phyloP scores from a whole-genome alignment of 768 basidiomycete species.

The Rhodotorula babjevae region DNA sequence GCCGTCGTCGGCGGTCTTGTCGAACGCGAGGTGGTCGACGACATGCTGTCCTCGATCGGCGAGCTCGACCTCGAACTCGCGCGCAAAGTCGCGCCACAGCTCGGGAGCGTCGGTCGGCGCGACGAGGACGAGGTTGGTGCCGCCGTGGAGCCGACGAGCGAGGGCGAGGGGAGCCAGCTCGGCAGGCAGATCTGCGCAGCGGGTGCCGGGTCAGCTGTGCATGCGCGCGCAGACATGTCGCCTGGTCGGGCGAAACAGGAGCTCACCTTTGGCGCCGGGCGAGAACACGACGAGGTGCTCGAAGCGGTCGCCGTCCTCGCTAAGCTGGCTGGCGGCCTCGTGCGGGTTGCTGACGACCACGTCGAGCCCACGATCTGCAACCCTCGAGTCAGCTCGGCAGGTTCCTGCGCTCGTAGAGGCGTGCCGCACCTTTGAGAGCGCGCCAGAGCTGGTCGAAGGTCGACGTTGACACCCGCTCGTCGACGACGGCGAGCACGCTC shows the following conservation, averaged over 20 bases:
- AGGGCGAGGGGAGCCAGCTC: conserved; percentile 80
- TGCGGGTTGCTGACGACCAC: conserved; percentile 74
- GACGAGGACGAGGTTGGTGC: conserved; percentile 70
- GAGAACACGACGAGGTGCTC: conserved; percentile 82
- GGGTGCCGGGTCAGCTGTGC: background rate
- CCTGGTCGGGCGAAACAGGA: too few species aligned
- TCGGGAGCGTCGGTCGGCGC: conserved; percentile 57
- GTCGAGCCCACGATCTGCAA: conserved; percentile 70
- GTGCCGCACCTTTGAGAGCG: conserved; percentile 62
- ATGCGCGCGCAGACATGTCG: too few species aligned
- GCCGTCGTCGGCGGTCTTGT: conserved; percentile 11
- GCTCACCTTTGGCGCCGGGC: conserved; percentile 75
- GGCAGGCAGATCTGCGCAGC: conserved; percentile 57
- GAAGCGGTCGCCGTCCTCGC: conserved; percentile 67
- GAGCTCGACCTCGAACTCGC: conserved; percentile 87
- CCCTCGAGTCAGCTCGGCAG: background rate
- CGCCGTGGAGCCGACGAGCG: conserved; percentile 57
- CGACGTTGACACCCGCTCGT: conserved; percentile 60
- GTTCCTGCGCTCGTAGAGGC: too few species aligned
- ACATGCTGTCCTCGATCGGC: conserved; percentile 78
- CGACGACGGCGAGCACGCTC: conserved; percentile 72
- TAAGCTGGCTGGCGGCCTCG: conserved; percentile 52
- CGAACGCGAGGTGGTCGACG: conserved; percentile 74
- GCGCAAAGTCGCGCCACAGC: conserved; percentile 72
- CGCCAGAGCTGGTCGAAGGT: conserved; percentile 79